Percentiles rank a stretch among this genome's conserved stretches.
Conservation (phyloP, 768 basidiomycete genomes). For the Serendipita sp. region DNA sequence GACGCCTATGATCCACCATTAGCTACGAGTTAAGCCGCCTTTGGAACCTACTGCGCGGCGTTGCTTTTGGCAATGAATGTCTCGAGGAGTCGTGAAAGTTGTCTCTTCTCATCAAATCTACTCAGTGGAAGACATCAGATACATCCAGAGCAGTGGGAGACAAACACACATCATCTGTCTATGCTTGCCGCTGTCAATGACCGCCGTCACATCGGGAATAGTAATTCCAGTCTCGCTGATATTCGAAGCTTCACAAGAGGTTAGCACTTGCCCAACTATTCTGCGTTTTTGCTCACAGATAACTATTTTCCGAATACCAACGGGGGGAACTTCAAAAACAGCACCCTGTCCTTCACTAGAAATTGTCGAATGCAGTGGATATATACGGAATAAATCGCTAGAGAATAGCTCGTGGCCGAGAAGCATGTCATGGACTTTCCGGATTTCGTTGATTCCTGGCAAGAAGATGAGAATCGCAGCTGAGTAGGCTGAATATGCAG, state of each 20-base stretch:
- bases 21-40: not conserved
- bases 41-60: constrained; percentile 41
- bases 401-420: constrained; percentile 56
- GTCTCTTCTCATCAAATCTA: constrained; percentile 78
- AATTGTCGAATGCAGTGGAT: constrained; percentile 83
- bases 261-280: constrained; percentile 2
- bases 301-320: constrained; percentile 79
- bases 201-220: constrained; percentile 93
- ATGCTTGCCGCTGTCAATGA: constrained; percentile 88
- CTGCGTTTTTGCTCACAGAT: constrained; percentile 41
- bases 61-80: constrained; percentile 86
- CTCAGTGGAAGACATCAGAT: constrained; percentile 17
- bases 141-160: constrained; percentile 2
- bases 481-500: constrained; percentile 38
- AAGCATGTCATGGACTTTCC: constrained; percentile 69
- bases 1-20: constrained; percentile 21
- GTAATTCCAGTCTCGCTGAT: constrained; percentile 97
- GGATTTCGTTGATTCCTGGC: constrained; percentile 89
- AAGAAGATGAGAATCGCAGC: constrained; percentile 80
- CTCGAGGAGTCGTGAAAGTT: constrained; percentile 81
- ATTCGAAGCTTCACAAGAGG: constrained; percentile 48
- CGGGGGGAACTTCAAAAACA: constrained; percentile 77
- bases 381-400: constrained; percentile 48
- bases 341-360: constrained; percentile 81
- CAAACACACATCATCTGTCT: constrained; percentile 65